Percentiles rank a stretch among this genome's conserved stretches.
Evolutionary conservation across 768 basidiomycete genomes (phyloP).

Genomic region (Infundibulicybe gibba): DNA sequence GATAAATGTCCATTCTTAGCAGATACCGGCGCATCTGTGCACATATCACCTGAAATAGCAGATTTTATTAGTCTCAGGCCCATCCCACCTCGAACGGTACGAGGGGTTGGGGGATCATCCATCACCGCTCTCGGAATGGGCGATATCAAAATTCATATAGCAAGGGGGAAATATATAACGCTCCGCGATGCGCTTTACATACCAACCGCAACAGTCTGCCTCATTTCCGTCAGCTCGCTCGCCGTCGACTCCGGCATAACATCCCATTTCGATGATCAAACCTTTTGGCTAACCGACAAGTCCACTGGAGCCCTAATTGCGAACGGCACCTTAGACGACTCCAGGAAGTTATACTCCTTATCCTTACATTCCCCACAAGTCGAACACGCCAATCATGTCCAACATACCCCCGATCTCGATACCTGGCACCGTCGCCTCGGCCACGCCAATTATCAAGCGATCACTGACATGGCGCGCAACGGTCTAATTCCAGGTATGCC

Average conservation of each 20-base stretch:
- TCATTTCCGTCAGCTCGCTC: slow-evolving; percentile 9
- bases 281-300: slow-evolving; percentile 24
- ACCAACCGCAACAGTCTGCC: slow-evolving; percentile 10
- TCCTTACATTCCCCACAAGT: neutral
- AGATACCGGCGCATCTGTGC: slow-evolving; percentile 8
- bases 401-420: slow-evolving; percentile 3
- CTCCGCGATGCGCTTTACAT: slow-evolving; percentile 11
- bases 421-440: slow-evolving; percentile 15
- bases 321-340: slow-evolving; percentile 1
- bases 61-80: slow-evolving; percentile 11
- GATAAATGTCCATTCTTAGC: slow-evolving; percentile 20
- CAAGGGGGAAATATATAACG: neutral
- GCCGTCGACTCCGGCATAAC: slow-evolving; percentile 2
- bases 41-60: slow-evolving; percentile 8
- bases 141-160: neutral
- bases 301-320: slow-evolving; percentile 3
- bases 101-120: slow-evolving; percentile 11
- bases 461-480: slow-evolving; percentile 5
- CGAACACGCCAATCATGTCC: slow-evolving; percentile 3
- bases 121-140: slow-evolving; percentile 14
- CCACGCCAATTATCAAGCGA: slow-evolving; percentile 8
- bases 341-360: slow-evolving; percentile 5
- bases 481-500: slow-evolving; percentile 11
- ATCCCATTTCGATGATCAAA: too few species aligned
- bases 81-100: slow-evolving; percentile 7